Percentiles rank a stretch among this genome's conserved stretches.
These are phyloP conservation scores for Macrocystidia cucumis DNA, from an alignment of 1,284 basidiomycete genomes.

Conservation along the genomic window DNA sequence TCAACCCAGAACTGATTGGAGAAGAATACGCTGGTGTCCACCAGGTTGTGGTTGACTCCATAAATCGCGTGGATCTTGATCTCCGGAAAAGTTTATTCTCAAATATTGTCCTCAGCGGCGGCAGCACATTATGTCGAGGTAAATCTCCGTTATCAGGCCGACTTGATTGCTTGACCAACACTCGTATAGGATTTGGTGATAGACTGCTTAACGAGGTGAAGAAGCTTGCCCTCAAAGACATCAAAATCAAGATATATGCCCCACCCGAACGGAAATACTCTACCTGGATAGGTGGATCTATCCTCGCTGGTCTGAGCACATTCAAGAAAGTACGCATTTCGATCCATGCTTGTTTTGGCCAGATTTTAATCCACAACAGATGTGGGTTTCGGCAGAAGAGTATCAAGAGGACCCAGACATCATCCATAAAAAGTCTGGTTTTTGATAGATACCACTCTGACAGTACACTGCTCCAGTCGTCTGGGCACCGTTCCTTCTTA, in stretches of 20 bases:
- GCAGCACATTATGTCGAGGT: slow-evolving; percentile 93
- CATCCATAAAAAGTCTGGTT: slow-evolving; percentile 88
- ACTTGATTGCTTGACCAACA: slow-evolving; percentile 9
- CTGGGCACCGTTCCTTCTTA: too few relatives aligned
- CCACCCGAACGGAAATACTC: slow-evolving; percentile 99
- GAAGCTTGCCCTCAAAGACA: slow-evolving; percentile 92
- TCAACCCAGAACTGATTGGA: slow-evolving; percentile 96
- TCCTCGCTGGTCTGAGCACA: slow-evolving; percentile 90
- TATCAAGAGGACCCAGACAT: slow-evolving; percentile 99
- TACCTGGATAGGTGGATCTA: slow-evolving; percentile 98
- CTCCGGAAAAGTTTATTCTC: slow-evolving; percentile 92
- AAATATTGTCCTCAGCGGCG: slow-evolving; percentile 95
- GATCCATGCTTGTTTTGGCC: not conserved
- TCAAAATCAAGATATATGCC: slow-evolving; percentile 99
- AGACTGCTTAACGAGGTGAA: slow-evolving; percentile 93
- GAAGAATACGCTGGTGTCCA: slow-evolving; percentile 97
- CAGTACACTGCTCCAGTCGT: too few relatives aligned
- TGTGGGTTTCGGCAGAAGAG: slow-evolving; percentile 99
- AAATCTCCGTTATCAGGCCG: slow-evolving; percentile 4
- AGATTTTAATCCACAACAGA: slow-evolving; percentile 36
- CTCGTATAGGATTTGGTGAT: slow-evolving; percentile 83
- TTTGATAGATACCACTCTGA: too few relatives aligned
- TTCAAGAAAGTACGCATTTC: slow-evolving; percentile 81
- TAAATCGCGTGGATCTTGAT: slow-evolving; percentile 83
- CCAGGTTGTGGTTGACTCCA: slow-evolving; percentile 89